phyloP scores from a whole-genome alignment of 495 filamentous ascomycete species.

The Aspergillus leporis region DNA sequence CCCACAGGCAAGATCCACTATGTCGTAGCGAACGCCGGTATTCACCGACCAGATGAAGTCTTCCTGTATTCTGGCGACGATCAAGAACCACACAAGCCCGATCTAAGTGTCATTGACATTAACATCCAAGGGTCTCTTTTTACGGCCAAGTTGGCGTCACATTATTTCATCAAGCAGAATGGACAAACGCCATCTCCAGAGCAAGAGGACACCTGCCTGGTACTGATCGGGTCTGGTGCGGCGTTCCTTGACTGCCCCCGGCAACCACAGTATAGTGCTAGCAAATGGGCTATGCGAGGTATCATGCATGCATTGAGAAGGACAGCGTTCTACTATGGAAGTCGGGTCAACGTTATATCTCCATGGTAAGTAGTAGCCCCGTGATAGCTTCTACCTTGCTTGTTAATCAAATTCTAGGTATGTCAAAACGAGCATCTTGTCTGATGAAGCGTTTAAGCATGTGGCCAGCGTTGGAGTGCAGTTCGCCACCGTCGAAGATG shows the following conservation, averaged over 20 bases:
- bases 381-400: neutral
- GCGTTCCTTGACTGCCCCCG: conserved; percentile 29
- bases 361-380: conserved; percentile 21
- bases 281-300: conserved; percentile 33
- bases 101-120: conserved; percentile 42
- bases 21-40: conserved; percentile 47
- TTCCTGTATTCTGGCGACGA: conserved; percentile 27
- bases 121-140: conserved; percentile 43
- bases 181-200: conserved; percentile 7
- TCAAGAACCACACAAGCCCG: conserved; percentile 31
- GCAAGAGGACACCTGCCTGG: conserved; percentile 25
- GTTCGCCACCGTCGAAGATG: conserved; percentile 19
- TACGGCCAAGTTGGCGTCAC: conserved; percentile 43
- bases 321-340: conserved; percentile 24
- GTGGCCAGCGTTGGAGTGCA: conserved; percentile 17
- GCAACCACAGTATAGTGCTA: conserved; percentile 25
- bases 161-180: conserved; percentile 38
- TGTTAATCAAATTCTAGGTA: conserved; percentile 13
- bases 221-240: conserved; percentile 31
- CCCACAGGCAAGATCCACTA: conserved; percentile 40
- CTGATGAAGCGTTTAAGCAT: conserved; percentile 14
- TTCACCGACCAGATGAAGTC: conserved; percentile 43
- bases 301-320: conserved; percentile 27
- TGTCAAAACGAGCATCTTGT: conserved; percentile 26
- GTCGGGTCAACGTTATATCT: conserved; percentile 23